Evolutionary conservation across 1,284 basidiomycete genomes (phyloP), one percentile per base, ranked within the genome.

Genomic region (Mycosarcoma mackinlayi): DNA sequence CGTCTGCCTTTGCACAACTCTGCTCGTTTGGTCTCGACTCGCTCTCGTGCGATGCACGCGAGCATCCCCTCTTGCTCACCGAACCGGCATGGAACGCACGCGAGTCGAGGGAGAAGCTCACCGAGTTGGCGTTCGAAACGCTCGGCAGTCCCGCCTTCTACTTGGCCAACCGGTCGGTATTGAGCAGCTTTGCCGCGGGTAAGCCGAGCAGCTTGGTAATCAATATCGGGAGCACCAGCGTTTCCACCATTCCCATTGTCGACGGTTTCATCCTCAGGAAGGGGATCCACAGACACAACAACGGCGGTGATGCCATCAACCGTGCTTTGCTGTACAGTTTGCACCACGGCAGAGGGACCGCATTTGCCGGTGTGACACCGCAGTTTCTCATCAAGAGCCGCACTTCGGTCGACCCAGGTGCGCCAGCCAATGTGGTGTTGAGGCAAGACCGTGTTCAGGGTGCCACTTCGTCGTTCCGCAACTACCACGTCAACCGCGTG

Each of bases 261-360:
- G 96, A 99, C 78, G 96, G 96, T 0, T 99, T 98, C 78, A 95
- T 98, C 33, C 87, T 99, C 44, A 88, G 94, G 73, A 97, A 97
- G 87, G 94, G 94, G 89, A 66, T 63, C 80, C 73, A 75, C 31
- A 71, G 74, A 35, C 78, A 80, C 49, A 65, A 73, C 45, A 76
- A 76, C 34, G 73, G 71, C 6, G 80, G 80, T 18, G 72, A 78
- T 24, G 67, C 77, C 44, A 62, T 39, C 41, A 65, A 52, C 31
- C 60, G 39, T n/a, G 64, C 60, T 0, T 49, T 70, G n/a, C 38
- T 79, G 7, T 75, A 74, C 60, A 73, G 71, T 24, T 62, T 81
- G 34, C 65, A 72, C 27, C 70, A 74, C 38, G 56, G 61, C 10
- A 39, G 64, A 35, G 58, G 64, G 21, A 31, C 56, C 6, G 39